Base-by-base conservation (phyloP, 805 yeast species). In the Millerozyma miso region DNA sequence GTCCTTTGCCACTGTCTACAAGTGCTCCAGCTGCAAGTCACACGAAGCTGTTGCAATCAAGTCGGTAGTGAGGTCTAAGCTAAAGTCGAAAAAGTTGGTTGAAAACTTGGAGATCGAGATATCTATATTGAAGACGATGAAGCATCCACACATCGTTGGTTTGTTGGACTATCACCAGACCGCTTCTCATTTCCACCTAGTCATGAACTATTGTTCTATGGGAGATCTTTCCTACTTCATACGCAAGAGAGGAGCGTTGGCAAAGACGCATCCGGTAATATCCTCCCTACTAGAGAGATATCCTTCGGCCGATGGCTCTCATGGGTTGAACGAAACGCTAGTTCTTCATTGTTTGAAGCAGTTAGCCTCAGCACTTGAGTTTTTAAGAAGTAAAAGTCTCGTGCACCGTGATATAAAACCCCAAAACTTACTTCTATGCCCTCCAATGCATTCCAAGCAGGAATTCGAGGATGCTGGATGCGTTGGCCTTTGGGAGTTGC, bases 331-430 rank as follows among this genome's bases (percentile, higher is more conserved):
- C 61, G 80, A 83, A 49, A 78, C 80, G 1, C 66, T 93, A 38
- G 91, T 88, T 33, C 63, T 87, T 23, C 96, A 90, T 61, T 90
- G 91, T 55, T 66, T 90, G 45, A 85, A 88, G 56, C 99, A 93
- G 58, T 74, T 93, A 47, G 79, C 93, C 0, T 80, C 88, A 4
- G 95, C 98, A 1, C 73, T 93, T 44, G 74, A 80, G 60, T 93
- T 93, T 55, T 68, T 93, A 53, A 76, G 97, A 53, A 76, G 80
- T 33, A 85, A 85, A 60, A 85, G 89, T 58, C 76, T 93, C 52
- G 96, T 93, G 14, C 99, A 91, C 61, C 74, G 99, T 56, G 99
- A 91, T 63, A 85, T 91, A 51, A 91, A 91, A 62, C 99, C 99
- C 1, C 99, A 91, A 60, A 88, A 88, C 59, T 62, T 85, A 42